Base-by-base conservation (phyloP, 2,329 filamentous ascomycete genomes). In the Pseudocercospora vitis region DNA sequence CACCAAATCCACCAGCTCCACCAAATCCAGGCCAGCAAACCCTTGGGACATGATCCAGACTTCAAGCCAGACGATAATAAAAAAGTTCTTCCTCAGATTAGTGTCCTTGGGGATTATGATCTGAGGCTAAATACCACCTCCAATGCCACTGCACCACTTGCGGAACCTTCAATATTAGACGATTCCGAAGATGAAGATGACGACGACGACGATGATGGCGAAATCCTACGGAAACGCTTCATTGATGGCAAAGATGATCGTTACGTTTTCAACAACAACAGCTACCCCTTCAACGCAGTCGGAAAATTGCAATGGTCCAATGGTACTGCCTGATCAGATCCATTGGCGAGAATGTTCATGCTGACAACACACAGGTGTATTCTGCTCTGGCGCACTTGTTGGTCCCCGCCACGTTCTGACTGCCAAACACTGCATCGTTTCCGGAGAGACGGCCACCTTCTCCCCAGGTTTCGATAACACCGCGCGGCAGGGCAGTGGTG, bases 391-490 rank as follows among this genome's bases (percentile, higher is more conserved):
- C 31, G 40, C 53, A 4, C 47, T 55, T 24, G 44, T 55, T 12
- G 53, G 53, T 1, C 53, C 53, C 3, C 48, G 53, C 6, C 53
- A 55, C 42, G 31, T 55, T 12, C 26, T 55, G 9, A 55, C 53
- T 1, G 53, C 53, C n/a, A 50, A 55, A 32, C 53, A 55, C 32
- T 55, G 53, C 32, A 44, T 47, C 29, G 29, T 26, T 18, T 35
- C 48, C 32, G 48, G 44, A 24, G 48, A 48, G 16, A 32, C 40
- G 6, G 53, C 21, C 5, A 51, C 48, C 4, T 55, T 55, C 48
- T 40, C 53, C 14, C 53, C 53, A 1, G 54, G 50, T 8, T 56
- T 45, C 46, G 54, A 56, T 26, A 49, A 50, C 21, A 51, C 49
- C n/a, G 45, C 46, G 1, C 46, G 33, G 14, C 39, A 46, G 19